Percentiles rank a stretch among this genome's conserved stretches.
Conservation (phyloP, 2,329 filamentous ascomycete species). For the Xylaria sp. region DNA sequence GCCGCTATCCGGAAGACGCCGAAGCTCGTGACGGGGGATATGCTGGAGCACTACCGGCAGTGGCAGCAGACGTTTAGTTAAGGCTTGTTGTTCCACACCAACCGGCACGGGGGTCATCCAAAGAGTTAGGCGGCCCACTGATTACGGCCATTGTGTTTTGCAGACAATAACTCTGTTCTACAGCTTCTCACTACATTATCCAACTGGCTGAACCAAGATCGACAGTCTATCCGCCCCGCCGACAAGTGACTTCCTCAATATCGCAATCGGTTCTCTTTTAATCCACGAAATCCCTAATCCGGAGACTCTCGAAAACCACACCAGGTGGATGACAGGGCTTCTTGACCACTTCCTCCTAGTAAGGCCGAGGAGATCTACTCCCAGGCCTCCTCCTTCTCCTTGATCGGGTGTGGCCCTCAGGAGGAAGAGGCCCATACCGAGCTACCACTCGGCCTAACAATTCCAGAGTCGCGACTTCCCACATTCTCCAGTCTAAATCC, state of each 20-base stretch:
- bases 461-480: too few species aligned
- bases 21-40: conserved; percentile 43
- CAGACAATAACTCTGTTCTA: too few species aligned
- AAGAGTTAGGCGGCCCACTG: too few species aligned
- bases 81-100: background rate
- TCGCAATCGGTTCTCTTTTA: background rate
- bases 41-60: conserved; percentile 41
- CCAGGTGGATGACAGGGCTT: too few species aligned
- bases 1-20: conserved; percentile 36
- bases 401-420: too few species aligned
- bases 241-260: background rate
- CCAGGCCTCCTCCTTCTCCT: too few species aligned
- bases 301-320: background rate
- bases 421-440: too few species aligned
- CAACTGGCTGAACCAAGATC: background rate
- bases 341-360: background rate
- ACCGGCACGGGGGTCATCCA: background rate
- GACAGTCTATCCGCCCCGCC: background rate
- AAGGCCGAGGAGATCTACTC: background rate
- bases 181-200: background rate
- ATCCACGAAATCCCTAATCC: background rate
- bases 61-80: conserved; percentile 43
- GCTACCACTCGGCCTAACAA: too few species aligned
- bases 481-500: too few species aligned
- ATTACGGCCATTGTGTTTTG: too few species aligned